Conservation (phyloP, 306 rosid species). For the Pyrus pyrifolia region DNA sequence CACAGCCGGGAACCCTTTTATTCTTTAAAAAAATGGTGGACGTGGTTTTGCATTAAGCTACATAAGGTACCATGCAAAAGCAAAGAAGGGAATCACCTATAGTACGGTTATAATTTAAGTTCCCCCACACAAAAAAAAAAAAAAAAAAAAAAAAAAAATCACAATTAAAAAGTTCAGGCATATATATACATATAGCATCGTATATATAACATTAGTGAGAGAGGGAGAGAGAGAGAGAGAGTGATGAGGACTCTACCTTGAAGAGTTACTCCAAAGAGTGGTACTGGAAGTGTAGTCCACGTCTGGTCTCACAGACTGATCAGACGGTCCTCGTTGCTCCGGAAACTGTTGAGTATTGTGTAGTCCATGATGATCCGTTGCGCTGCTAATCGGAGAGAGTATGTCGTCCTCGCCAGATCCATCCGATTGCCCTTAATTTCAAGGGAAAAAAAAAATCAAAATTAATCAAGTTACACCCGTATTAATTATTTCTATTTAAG, state of each 20-base stretch:
- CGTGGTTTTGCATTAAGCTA: constrained; percentile 45
- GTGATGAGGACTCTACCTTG: constrained; percentile 42
- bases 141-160: too few species aligned
- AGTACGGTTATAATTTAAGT: background rate
- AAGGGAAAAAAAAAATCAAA: background rate
- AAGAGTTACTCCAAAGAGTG: constrained; percentile 80
- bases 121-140: background rate
- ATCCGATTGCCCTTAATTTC: constrained; percentile 61
- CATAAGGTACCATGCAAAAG: constrained; percentile 45
- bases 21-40: constrained; percentile 41
- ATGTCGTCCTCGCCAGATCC: constrained; percentile 86
- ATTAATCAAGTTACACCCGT: background rate
- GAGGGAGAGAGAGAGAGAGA: background rate
- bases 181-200: background rate
- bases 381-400: constrained; percentile 40
- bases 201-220: background rate
- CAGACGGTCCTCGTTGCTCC: constrained; percentile 47
- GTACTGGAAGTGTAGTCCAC: constrained; percentile 46
- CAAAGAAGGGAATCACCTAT: constrained; percentile 22
- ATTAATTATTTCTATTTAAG: background rate
- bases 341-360: constrained; percentile 23
- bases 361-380: constrained; percentile 13
- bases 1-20: constrained; percentile 42
- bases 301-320: constrained; percentile 46
- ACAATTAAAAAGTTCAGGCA: background rate